Percentiles rank a stretch among this genome's conserved stretches.
Conservation (phyloP, 164 flowering plant genomes). For the Chimonanthus praecox region DNA sequence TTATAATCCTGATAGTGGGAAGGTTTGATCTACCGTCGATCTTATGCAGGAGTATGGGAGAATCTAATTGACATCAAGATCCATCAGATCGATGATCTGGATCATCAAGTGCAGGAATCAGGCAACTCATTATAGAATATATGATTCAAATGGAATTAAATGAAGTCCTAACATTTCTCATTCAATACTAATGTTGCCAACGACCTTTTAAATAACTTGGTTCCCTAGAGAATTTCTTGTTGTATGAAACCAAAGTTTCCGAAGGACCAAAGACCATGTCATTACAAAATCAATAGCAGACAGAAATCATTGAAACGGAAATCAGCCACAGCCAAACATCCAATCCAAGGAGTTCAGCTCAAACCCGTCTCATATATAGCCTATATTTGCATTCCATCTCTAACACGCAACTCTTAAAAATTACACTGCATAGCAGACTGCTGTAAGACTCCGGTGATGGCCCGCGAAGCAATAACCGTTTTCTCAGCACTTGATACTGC, state of each 20-base stretch:
- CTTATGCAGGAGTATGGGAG: too few species aligned
- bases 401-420: neutral
- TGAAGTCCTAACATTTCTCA: neutral
- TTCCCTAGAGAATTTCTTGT: neutral
- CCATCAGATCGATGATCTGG: neutral
- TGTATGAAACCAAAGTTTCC: too few species aligned
- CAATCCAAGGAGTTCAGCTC: too few species aligned
- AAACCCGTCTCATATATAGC: too few species aligned
- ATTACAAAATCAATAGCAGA: too few species aligned
- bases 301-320: too few species aligned
- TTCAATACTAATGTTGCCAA: neutral
- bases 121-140: neutral
- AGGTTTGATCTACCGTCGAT: too few species aligned
- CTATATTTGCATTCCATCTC: neutral
- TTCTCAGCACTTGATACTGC: slow-evolving; percentile 47
- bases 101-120: neutral
- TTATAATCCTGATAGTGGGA: too few species aligned
- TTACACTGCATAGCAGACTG: too few species aligned
- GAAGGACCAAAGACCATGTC: too few species aligned
- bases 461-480: slow-evolving; percentile 13
- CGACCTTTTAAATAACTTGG: neutral
- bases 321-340: too few species aligned
- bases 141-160: neutral
- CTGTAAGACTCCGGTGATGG: neutral
- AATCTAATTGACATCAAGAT: neutral